Conservation (phyloP, 108 stramenopile species). For the Epithemia pelagica region DNA sequence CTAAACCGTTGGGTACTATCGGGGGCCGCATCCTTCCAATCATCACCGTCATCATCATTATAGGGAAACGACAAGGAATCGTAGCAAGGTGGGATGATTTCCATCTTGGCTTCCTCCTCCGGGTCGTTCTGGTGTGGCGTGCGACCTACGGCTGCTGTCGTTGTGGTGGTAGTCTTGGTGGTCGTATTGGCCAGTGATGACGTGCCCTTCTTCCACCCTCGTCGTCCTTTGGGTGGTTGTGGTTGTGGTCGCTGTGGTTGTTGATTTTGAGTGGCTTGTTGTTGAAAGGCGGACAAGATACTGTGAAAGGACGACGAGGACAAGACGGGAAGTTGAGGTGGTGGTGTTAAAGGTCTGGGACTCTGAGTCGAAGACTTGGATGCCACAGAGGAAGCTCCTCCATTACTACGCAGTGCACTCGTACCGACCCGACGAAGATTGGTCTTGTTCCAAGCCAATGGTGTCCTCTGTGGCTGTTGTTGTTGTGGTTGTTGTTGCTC, state of each 20-base stretch:
- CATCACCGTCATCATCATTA: neutral
- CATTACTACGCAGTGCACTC: no score
- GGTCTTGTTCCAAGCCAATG: no score
- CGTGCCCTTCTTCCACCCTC: neutral
- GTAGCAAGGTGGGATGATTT: neutral
- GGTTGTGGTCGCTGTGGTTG: neutral
- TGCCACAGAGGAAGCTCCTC: no score
- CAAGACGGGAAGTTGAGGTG: neutral
- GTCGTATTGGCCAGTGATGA: neutral
- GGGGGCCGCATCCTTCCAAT: neutral
- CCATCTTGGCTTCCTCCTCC: neutral
- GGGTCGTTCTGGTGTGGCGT: neutral
- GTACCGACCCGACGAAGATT: no score
- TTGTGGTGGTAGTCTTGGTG: neutral
- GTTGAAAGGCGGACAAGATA: slow-evolving; percentile 1
- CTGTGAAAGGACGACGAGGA: neutral
- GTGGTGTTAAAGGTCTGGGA: no score
- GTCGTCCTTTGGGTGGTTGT: neutral
- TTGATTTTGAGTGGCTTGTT: neutral
- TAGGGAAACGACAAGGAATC: neutral
- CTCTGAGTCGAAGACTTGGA: no score
- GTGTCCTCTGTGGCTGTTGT: no score
- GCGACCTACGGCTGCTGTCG: neutral
- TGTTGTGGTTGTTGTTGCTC: no score
- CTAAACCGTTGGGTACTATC: no score